Base-by-base conservation (phyloP, 306 rosid genomes). In the Vigna radiata region DNA sequence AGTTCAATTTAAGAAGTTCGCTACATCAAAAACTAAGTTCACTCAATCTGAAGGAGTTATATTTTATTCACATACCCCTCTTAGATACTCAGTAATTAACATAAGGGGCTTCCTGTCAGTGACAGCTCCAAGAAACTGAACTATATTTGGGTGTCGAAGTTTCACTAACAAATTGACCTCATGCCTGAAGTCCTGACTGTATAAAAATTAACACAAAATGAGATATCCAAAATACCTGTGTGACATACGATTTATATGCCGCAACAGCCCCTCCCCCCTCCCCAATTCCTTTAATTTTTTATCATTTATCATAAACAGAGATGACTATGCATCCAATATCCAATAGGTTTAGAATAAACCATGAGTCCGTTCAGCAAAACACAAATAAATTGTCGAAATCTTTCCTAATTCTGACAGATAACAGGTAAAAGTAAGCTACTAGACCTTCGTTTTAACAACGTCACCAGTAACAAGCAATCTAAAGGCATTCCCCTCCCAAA, bases 81-180 rank as follows among this genome's bases (percentile, higher is more conserved):
- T 87, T 75, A 96, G 89, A 86, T 91, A 96, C 86, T 96, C 99
- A 2, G 97, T 96, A 70, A 96, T 84, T 83, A 96, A 74, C 99
- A 96, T 91, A 54, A 96, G 94, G 56, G 99, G 99, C 78, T 89
- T 96, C 84, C 88, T 91, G 44, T 96, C 98, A 0, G 99, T 96
- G 79, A 96, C 99, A 83, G 99, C 99, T 85, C 99, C 99, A 81
- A 96, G 99, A 83, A 96, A 96, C 85, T 96, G 99, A 77, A 96
- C 99, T 63, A 96, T 88, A 77, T 96, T 96, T 39, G 99, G 99
- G 74, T 96, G 99, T 70, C 98, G 98, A 83, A 96, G 94, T 93
- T 96, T 96, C 92, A 96, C 98, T 43, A 96, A 87, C 89, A 96
- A 87, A 81, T 83, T 90, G 78, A 96, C 99, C 85, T 96, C 99